Evolutionary conservation across 2,329 filamentous ascomycete genomes (phyloP).

Genomic region (Berkeleyomyces rouxiae): DNA sequence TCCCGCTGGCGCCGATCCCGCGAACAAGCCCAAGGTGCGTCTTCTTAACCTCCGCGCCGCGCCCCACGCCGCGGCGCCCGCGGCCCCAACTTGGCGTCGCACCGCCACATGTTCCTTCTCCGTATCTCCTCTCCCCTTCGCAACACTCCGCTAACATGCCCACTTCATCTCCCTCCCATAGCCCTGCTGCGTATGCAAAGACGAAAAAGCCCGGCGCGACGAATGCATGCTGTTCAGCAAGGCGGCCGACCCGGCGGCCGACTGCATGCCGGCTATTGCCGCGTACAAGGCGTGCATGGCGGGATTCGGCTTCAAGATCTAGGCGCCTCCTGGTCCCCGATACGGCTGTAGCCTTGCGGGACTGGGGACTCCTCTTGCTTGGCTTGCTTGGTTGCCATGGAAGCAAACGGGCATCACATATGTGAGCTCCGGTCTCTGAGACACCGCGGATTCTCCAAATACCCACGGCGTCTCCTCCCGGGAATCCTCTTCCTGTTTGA

Average conservation of each 20-base stretch:
- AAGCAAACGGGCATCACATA: too few relatives aligned
- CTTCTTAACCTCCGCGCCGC: not conserved
- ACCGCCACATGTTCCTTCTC: not conserved
- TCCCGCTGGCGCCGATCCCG: constrained; percentile 4
- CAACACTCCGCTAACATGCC: not conserved
- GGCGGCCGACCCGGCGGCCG: constrained; percentile 61
- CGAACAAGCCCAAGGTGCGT: constrained; percentile 14
- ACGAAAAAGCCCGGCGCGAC: constrained; percentile 81
- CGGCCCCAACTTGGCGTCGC: too few relatives aligned
- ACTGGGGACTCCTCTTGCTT: not conserved
- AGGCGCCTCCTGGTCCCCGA: constrained; percentile 14
- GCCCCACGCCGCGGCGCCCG: not conserved
- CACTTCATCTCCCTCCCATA: constrained; percentile 21
- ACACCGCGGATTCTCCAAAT: too few relatives aligned
- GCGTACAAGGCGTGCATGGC: constrained; percentile 87
- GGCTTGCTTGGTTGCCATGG: not conserved
- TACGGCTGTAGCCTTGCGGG: not conserved
- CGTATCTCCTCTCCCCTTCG: not conserved
- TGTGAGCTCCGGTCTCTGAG: too few relatives aligned
- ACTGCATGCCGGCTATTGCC: constrained; percentile 68
- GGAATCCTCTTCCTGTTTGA: too few relatives aligned
- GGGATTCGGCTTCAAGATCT: constrained; percentile 72
- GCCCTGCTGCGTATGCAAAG: constrained; percentile 96
- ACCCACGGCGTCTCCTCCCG: too few relatives aligned
- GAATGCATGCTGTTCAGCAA: constrained; percentile 98